Conservation (phyloP, 768 basidiomycete species). For the Boletus vermiculosoides region DNA sequence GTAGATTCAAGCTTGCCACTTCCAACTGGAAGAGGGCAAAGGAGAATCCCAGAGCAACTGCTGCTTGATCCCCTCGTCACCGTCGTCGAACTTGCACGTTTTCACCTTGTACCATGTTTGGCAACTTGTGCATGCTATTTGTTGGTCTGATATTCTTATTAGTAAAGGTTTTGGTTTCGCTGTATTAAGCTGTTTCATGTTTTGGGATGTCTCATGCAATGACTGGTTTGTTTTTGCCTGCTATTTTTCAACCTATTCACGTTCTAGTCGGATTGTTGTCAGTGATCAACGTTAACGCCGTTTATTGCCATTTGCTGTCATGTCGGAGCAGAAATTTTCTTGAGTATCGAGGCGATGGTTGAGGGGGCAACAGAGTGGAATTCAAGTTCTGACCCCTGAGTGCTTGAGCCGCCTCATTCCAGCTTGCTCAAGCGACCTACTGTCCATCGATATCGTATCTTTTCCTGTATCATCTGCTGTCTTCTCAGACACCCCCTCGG, state of each 20-base stretch:
- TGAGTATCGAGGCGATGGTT: background rate
- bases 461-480: background rate
- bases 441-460: background rate
- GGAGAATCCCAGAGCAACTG: constrained; percentile 54
- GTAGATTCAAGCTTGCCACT: constrained; percentile 70
- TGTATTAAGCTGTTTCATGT: constrained; percentile 15
- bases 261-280: constrained; percentile 9
- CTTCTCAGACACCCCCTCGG: background rate
- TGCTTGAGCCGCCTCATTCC: constrained; percentile 16
- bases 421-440: constrained; percentile 27
- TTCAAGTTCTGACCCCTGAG: constrained; percentile 20
- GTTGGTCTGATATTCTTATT: constrained; percentile 33
- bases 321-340: background rate
- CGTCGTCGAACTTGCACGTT: constrained; percentile 9
- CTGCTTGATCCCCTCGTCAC: constrained; percentile 19
- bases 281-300: background rate
- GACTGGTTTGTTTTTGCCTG: constrained; percentile 4
- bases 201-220: constrained; percentile 3
- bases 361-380: constrained; percentile 1
- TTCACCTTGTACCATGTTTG: constrained; percentile 20
- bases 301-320: background rate
- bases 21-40: constrained; percentile 76
- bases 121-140: constrained; percentile 12
- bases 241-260: constrained; percentile 10
- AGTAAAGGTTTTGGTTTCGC: constrained; percentile 26